These are phyloP conservation scores for Pelagophyceae sp. DNA, from an alignment of 352 stramenopile genomes.

Conservation along the genomic window DNA sequence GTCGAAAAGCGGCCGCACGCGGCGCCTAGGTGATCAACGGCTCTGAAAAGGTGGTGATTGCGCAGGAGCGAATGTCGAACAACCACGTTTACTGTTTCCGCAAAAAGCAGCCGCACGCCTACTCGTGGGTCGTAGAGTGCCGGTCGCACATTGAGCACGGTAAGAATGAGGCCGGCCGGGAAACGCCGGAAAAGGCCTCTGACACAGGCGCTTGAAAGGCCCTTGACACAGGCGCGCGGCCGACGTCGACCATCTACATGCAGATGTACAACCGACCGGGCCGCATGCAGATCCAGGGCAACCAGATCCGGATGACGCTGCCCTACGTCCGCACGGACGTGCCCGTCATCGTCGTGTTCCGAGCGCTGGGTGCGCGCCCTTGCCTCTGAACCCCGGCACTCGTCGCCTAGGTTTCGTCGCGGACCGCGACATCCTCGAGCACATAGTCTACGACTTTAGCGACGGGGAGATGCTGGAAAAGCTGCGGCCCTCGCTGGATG, in stretches of 20 bases:
- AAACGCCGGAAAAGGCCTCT: no score
- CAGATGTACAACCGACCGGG: conserved; percentile 96
- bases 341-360: conserved; percentile 98
- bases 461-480: conserved; percentile 96
- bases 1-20: no score
- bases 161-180: no score
- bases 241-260: conserved; percentile 94
- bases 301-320: conserved; percentile 94
- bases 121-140: conserved; percentile 87
- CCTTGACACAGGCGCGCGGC: conserved; percentile 73
- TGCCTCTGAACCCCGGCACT: conserved; percentile 39
- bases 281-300: conserved; percentile 86
- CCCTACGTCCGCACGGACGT: conserved; percentile 97
- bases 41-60: conserved; percentile 95
- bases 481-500: conserved; percentile 94
- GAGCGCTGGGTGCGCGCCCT: conserved; percentile 68
- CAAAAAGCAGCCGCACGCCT: conserved; percentile 94
- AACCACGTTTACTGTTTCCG: conserved; percentile 99
- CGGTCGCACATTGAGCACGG: conserved; percentile 88
- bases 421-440: conserved; percentile 96
- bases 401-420: conserved; percentile 53
- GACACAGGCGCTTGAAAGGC: no score
- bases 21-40: conserved; percentile 92
- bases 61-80: conserved; percentile 97
- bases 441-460: conserved; percentile 97